These are phyloP conservation scores for Mycena rebaudengoi DNA, from an alignment of 768 basidiomycete genomes.

Conservation along the genomic window DNA sequence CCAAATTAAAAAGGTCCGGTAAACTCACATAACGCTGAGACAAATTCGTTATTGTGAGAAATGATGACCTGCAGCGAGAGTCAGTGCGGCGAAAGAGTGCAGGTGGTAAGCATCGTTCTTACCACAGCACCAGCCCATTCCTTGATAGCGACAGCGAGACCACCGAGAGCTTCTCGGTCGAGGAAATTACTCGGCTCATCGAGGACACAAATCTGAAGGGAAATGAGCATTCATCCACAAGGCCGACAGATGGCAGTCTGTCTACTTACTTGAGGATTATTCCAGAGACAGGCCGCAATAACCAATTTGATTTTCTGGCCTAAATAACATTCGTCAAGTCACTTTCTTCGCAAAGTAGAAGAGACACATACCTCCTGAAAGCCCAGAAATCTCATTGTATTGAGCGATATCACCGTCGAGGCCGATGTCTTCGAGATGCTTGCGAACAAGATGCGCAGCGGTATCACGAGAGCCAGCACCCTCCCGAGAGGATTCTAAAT, in stretches of 20 bases:
- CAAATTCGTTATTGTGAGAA: slow-evolving; percentile 93
- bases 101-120: slow-evolving; percentile 35
- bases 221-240: background rate
- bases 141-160: slow-evolving; percentile 92
- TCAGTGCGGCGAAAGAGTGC: slow-evolving; percentile 21
- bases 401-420: slow-evolving; percentile 97
- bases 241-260: too few relatives aligned
- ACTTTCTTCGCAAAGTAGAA: slow-evolving; percentile 8
- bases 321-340: slow-evolving; percentile 36
- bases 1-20: slow-evolving; percentile 11
- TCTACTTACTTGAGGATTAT: slow-evolving; percentile 82
- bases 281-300: slow-evolving; percentile 95
- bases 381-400: slow-evolving; percentile 94
- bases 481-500: slow-evolving; percentile 94
- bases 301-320: slow-evolving; percentile 98
- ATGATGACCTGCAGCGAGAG: slow-evolving; percentile 80
- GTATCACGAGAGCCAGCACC: slow-evolving; percentile 94
- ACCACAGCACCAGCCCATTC: slow-evolving; percentile 95
- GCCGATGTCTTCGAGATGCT: slow-evolving; percentile 94
- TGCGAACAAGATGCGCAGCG: slow-evolving; percentile 79
- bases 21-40: slow-evolving; percentile 78
- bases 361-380: slow-evolving; percentile 80
- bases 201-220: slow-evolving; percentile 69
- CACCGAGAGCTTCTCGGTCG: slow-evolving; percentile 95
- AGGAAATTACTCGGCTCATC: slow-evolving; percentile 98